A percentile compares a stretch with the other conserved stretches of the same genome.
These are phyloP conservation scores for Amylostereum chailletii DNA, from an alignment of 1,284 basidiomycete genomes.

Conservation along the genomic window DNA sequence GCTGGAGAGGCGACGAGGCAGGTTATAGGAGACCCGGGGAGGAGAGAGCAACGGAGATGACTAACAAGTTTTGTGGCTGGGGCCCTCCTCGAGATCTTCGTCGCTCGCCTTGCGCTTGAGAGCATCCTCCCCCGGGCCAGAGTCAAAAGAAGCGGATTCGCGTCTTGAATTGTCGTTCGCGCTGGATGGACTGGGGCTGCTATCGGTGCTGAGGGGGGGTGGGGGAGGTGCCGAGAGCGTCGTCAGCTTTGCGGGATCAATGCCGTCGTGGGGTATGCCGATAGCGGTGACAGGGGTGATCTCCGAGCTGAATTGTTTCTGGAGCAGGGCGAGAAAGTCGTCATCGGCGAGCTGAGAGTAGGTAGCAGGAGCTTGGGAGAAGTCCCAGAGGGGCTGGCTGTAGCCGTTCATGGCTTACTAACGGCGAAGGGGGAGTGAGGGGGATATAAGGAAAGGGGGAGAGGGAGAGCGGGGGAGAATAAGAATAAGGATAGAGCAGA, in stretches of 20 bases:
- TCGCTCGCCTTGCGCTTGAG: conserved; percentile 70
- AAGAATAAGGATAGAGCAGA: neutral
- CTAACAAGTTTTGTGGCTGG: conserved; percentile 52
- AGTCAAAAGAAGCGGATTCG: conserved; percentile 24
- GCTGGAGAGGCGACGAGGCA: conserved; percentile 5
- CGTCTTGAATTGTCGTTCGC: conserved; percentile 24
- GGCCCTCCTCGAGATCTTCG: conserved; percentile 46
- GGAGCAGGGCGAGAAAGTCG: conserved; percentile 69
- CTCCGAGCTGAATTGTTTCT: conserved; percentile 53
- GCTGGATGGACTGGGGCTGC: conserved; percentile 65
- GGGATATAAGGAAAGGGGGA: conserved; percentile 2
- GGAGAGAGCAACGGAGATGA: conserved; percentile 10
- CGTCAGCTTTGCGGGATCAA: conserved; percentile 50
- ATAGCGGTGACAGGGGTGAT: conserved; percentile 17
- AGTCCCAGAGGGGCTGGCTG: conserved; percentile 52
- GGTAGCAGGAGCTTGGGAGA: conserved; percentile 43
- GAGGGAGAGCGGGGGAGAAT: neutral
- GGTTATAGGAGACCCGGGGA: conserved; percentile 5
- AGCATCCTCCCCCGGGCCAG: conserved; percentile 32
- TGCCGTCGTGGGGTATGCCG: conserved; percentile 25
- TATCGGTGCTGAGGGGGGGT: conserved; percentile 52
- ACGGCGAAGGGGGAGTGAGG: neutral
- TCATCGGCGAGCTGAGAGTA: conserved; percentile 65
- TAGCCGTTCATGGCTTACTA: conserved; percentile 25
- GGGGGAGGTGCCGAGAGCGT: conserved; percentile 32